Conservation (phyloP, 805 yeast genomes). For the Hanseniaspora valbyensis region DNA sequence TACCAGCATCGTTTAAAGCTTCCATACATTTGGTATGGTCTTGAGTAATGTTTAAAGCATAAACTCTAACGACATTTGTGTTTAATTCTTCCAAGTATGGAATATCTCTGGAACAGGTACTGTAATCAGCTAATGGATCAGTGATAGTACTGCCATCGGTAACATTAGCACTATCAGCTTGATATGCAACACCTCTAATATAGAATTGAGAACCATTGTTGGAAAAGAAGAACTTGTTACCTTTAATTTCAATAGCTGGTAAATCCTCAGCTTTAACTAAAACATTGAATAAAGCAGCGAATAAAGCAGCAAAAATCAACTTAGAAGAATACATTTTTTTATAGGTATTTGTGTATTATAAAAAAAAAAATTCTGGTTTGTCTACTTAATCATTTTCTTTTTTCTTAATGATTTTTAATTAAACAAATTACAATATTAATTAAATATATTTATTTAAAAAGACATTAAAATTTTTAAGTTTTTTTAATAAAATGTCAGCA, state of each 20-base stretch:
- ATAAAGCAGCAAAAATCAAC: constrained; percentile 25
- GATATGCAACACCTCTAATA: constrained; percentile 72
- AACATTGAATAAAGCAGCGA: constrained; percentile 24
- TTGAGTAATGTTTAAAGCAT: constrained; percentile 52
- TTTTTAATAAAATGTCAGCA: too few species aligned
- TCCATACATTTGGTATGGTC: constrained; percentile 65
- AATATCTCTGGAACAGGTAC: constrained; percentile 58
- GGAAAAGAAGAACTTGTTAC: constrained; percentile 66
- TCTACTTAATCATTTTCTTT: too few species aligned
- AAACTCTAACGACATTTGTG: constrained; percentile 67
- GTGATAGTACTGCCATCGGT: constrained; percentile 38
- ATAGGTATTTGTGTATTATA: neutral
- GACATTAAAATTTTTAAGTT: constrained; percentile 28
- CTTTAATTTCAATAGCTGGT: constrained; percentile 60
- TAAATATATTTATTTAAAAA: neutral
- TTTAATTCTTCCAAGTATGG: constrained; percentile 52
- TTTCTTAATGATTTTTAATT: too few species aligned
- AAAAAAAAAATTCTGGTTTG: neutral
- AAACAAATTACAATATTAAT: too few species aligned
- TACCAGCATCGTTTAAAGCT: constrained; percentile 59
- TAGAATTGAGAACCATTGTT: constrained; percentile 72
- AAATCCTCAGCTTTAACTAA: constrained; percentile 34
- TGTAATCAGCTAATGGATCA: constrained; percentile 61
- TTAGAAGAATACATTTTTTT: constrained; percentile 10
- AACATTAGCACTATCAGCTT: constrained; percentile 48